phyloP scores from a whole-genome alignment of 306 rosid species.

The Adenanthera pavonina region DNA sequence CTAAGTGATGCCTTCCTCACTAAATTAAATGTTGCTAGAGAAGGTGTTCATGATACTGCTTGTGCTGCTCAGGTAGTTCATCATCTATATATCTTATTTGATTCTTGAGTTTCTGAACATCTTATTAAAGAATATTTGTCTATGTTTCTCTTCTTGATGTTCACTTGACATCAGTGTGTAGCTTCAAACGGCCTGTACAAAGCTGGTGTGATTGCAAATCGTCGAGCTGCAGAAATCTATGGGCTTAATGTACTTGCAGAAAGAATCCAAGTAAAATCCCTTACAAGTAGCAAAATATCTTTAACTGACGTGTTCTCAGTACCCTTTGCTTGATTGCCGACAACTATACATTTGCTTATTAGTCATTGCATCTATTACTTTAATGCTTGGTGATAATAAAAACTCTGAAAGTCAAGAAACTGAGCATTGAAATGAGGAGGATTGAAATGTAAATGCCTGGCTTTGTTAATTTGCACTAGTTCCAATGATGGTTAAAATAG shows the following conservation, averaged over 20 bases:
- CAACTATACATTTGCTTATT: constrained; percentile 9
- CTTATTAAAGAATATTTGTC: constrained; percentile 14
- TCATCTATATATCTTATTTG: constrained; percentile 2
- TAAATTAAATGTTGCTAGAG: constrained; percentile 62
- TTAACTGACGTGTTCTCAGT: constrained; percentile 20
- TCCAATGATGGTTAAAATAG: background rate
- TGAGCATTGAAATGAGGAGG: background rate
- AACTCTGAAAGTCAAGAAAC: background rate
- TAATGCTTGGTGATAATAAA: background rate
- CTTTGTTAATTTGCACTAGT: background rate
- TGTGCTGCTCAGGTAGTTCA: constrained; percentile 76
- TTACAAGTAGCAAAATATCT: background rate
- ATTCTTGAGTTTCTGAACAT: constrained; percentile 26
- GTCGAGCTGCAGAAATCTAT: constrained; percentile 62
- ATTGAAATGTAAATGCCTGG: constrained; percentile 7
- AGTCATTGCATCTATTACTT: background rate
- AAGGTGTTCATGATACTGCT: constrained; percentile 65
- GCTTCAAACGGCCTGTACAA: constrained; percentile 53
- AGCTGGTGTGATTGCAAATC: constrained; percentile 65
- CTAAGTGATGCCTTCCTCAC: constrained; percentile 58
- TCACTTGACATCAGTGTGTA: constrained; percentile 44
- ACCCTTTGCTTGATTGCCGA: constrained; percentile 26
- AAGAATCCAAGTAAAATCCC: constrained; percentile 58
- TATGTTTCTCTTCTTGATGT: constrained; percentile 16
- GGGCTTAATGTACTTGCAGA: constrained; percentile 69